phyloP scores from a whole-genome alignment of 2,329 filamentous ascomycete genomes.

The Epichloe sp. region DNA sequence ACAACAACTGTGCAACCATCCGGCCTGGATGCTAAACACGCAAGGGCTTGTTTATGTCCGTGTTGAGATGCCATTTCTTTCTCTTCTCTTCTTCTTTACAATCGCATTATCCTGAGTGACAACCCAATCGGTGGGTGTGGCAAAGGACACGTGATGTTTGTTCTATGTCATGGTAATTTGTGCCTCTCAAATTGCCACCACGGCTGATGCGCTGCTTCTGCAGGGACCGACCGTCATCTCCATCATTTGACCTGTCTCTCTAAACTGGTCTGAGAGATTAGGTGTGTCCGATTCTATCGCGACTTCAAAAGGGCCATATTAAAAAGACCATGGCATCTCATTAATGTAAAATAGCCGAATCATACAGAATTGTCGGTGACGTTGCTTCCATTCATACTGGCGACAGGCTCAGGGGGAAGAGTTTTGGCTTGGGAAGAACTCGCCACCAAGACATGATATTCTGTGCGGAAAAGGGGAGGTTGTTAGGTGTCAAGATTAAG shows the following conservation, averaged over 20 bases:
- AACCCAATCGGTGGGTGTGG: constrained; percentile 2
- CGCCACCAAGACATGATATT: neutral
- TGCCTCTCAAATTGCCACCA: constrained; percentile 1
- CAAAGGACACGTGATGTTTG: constrained; percentile 7
- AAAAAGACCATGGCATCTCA: constrained; percentile 4
- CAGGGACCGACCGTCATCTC: neutral
- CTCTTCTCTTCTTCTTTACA: neutral
- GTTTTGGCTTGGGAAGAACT: neutral
- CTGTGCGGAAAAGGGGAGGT: constrained; percentile 9
- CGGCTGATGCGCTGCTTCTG: constrained; percentile 1
- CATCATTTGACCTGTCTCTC: neutral
- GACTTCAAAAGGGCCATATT: constrained; percentile 2
- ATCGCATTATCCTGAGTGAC: constrained; percentile 5
- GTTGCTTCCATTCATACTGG: constrained; percentile 7
- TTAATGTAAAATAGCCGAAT: constrained; percentile 4
- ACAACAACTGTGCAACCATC: constrained; percentile 1
- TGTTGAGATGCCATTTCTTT: neutral
- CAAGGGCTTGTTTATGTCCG: constrained; percentile 1
- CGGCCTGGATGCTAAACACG: neutral
- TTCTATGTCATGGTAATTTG: constrained; percentile 4
- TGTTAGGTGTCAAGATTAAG: constrained; percentile 12
- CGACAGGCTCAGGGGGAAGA: constrained; percentile 1
- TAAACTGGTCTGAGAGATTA: constrained; percentile 1
- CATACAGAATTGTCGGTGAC: constrained; percentile 6
- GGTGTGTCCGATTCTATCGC: neutral